These are phyloP conservation scores for Inonotus hispidus DNA, from an alignment of 1,284 basidiomycete genomes.

Conservation along the genomic window DNA sequence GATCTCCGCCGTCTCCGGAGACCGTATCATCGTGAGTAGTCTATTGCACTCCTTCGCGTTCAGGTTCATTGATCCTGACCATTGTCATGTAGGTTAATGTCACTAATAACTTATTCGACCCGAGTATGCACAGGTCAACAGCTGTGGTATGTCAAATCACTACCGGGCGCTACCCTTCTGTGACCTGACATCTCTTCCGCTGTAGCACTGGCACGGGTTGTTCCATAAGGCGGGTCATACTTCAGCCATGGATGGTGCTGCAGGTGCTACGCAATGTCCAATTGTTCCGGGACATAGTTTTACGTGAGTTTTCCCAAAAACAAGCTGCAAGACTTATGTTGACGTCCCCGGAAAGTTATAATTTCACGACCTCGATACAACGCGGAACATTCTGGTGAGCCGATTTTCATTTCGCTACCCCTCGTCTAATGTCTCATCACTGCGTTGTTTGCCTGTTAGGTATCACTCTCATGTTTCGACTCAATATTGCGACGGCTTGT, in stretches of 20 bases:
- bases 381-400: conserved; percentile 27
- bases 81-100: conserved; percentile 14
- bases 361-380: conserved; percentile 26
- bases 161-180: not conserved
- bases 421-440: not conserved
- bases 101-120: conserved; percentile 19
- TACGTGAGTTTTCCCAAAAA: conserved; percentile 22
- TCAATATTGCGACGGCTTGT: conserved; percentile 41
- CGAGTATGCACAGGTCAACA: conserved; percentile 23
- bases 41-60: not conserved
- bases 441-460: not conserved
- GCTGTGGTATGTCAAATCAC: conserved; percentile 22
- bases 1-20: conserved; percentile 21
- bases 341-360: conserved; percentile 18
- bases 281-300: conserved; percentile 27
- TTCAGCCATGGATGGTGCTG: conserved; percentile 33
- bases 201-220: conserved; percentile 28
- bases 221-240: conserved; percentile 29
- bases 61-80: not conserved
- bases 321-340: conserved; percentile 27
- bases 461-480: conserved; percentile 25
- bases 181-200: conserved; percentile 17
- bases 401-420: not conserved
- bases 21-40: conserved; percentile 18
- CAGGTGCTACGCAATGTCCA: conserved; percentile 36